Base-by-base conservation (phyloP, 2,329 filamentous ascomycete species). In the Arachnomyces sp. region DNA sequence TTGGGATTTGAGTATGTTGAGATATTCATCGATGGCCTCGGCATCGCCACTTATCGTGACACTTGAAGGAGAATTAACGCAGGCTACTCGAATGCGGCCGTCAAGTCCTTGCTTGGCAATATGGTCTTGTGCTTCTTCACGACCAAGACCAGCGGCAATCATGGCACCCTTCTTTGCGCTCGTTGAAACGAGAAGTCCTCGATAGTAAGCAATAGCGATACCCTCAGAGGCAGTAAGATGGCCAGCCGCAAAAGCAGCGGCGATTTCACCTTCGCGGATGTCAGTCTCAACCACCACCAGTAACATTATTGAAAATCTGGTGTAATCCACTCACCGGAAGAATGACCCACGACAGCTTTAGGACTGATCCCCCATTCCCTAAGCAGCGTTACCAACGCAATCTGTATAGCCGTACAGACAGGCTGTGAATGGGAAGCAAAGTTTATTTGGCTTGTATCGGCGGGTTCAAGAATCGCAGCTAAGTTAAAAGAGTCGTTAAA, bases 201-300 rank as follows among this genome's bases (percentile, higher is more conserved):
- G 40, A 44, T 58, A 49, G 49, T 74, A 78, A 2, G 74, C 73
- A n/a, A 72, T 61, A 1, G 63, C 56, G 53, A 61, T 49, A n/a
- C 59, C 60, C 12, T 58, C 54, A 17, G 56, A 47, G 1, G 54
- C 50, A 5, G 55, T 49, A 0, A 68, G 39, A 8, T 53, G 45
- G 3, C 60, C 41, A 2, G 45, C 43, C 9, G 46, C 46, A 36
- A 44, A 48, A 6, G 45, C 46, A 9, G 48, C 48, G 9, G 43
- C 46, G 17, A 48, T 45, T 36, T 50, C 48, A 8, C 48, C 48
- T n/a, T 36, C 39, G 38, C 14, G 25, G 29, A 7, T 33, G 35
- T 29, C 30, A 25, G 20, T 25, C 5, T 25, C 20, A 25, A 25
- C 9, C 9, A 25, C n/a, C n/a, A n/a, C n/a, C n/a, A n/a, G n/a